A percentile compares a stretch with the other conserved stretches of the same genome.
Conservation (phyloP, 1,284 basidiomycete species). For the Tilletia indica region DNA sequence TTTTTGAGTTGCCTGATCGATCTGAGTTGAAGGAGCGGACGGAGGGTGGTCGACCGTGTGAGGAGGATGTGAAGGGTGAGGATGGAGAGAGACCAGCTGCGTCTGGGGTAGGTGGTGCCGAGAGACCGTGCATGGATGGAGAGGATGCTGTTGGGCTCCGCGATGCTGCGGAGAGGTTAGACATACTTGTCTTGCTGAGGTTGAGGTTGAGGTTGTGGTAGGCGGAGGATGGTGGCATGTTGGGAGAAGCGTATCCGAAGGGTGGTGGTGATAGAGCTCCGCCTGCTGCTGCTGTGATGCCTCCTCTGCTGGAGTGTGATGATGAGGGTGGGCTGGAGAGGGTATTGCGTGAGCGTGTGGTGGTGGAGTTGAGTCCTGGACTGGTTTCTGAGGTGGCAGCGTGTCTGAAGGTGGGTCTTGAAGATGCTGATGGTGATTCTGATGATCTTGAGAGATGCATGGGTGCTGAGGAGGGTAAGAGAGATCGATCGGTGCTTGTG, state of each 20-base stretch:
- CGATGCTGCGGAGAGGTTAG: neutral
- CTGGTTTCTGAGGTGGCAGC: no score
- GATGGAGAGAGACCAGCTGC: no score
- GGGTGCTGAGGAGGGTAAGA: no score
- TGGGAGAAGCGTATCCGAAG: neutral
- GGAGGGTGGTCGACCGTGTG: neutral
- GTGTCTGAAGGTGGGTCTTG: no score
- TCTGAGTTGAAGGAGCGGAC: slow-evolving; percentile 10
- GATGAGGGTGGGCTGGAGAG: no score
- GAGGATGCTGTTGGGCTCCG: neutral
- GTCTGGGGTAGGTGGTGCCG: no score
- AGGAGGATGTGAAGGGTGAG: neutral
- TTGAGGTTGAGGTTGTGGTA: neutral
- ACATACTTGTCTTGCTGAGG: slow-evolving; percentile 6
- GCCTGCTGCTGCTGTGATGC: neutral
- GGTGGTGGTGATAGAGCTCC: neutral
- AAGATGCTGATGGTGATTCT: no score
- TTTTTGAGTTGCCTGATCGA: neutral
- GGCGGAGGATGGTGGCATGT: neutral
- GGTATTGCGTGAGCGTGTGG: no score
- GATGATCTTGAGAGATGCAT: no score
- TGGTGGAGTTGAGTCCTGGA: no score
- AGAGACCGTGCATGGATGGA: neutral
- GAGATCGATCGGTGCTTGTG: no score
- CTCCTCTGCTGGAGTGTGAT: no score